Evolutionary conservation across 2,329 filamentous ascomycete species (phyloP), one percentile per base, ranked within the genome.

Genomic region (Cercospora brassicicola): DNA sequence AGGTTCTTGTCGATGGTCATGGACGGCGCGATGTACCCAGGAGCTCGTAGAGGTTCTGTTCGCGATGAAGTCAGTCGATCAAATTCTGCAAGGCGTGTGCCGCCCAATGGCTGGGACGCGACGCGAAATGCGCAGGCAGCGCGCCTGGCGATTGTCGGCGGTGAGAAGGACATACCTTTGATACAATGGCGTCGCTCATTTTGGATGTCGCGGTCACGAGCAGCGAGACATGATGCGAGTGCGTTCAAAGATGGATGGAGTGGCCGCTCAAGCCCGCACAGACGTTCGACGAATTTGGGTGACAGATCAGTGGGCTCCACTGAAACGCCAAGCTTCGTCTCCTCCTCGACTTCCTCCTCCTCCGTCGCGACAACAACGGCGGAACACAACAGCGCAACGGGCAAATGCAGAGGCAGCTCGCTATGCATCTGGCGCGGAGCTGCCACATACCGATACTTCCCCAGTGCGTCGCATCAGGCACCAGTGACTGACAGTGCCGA

Each of bases 11-110:
- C 31, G 59, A 57, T 64, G 64, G 61, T 45, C 61, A 63, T 64
- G 59, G 65, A 31, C 62, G 53, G 57, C 55, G 68, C 20, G 55
- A 62, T 74, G 69, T 96, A 98, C 95, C 94, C 88, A 99, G 93
- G 86, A 96, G 90, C 88, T 95, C 94, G 88, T 92, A 98, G 80
- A 92, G 90, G 88, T 99, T 99, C 95, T 98, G 78, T 75, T 30
- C 30, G 59, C 65, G 63, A 56, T 64, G 51, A 60, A 65, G 68
- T 72, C 59, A 72, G 73, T 62, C 75, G 18, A 60, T 67, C 70
- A 67, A 68, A 71, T 68, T 69, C 67, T 67, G 55, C 60, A 51
- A 55, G 42, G 60, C 65, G 60, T 26, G 53, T 42, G 48, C 48
- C 30, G 31, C 62, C 53, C 62, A 64, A 57, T 64, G 48, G 62